Evolutionary conservation across 352 stramenopile genomes (phyloP).

Genomic region (Aphanomyces euteiches): DNA sequence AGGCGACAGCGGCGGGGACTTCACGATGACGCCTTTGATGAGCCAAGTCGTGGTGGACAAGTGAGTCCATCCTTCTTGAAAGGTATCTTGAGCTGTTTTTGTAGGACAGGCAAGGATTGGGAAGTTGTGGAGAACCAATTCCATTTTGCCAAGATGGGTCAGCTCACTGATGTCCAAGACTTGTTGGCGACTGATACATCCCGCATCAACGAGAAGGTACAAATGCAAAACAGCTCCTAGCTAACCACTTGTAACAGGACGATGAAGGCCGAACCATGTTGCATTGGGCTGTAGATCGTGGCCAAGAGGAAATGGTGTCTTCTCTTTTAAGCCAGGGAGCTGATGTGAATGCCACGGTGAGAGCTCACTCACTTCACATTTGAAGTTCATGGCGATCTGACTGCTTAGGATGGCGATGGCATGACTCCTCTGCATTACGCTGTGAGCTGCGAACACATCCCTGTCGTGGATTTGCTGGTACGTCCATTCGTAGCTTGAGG

Average conservation of each 20-base stretch:
- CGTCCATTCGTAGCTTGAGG: conserved; percentile 9
- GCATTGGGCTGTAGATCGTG: conserved; percentile 73
- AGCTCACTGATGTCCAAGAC: conserved; percentile 48
- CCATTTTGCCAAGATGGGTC: conserved; percentile 64
- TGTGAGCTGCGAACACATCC: conserved; percentile 64
- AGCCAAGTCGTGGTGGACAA: conserved; percentile 70
- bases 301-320: conserved; percentile 49
- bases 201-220: conserved; percentile 27
- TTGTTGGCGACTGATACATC: conserved; percentile 47
- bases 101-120: conserved; percentile 72
- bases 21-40: conserved; percentile 46
- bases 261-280: conserved; percentile 75
- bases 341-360: conserved; percentile 57
- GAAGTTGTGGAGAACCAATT: conserved; percentile 67
- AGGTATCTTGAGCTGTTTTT: not conserved
- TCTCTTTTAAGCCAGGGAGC: conserved; percentile 52
- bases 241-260: conserved; percentile 38
- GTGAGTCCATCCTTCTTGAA: conserved; percentile 37
- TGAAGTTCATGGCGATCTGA: not conserved
- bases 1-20: conserved; percentile 22
- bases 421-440: conserved; percentile 80
- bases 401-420: conserved; percentile 55
- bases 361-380: not conserved
- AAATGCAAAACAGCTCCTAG: conserved; percentile 32
- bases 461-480: conserved; percentile 61